Evolutionary conservation across 371 early-diverging fungal genomes (phyloP).

Genomic region (Mortierella sp.): DNA sequence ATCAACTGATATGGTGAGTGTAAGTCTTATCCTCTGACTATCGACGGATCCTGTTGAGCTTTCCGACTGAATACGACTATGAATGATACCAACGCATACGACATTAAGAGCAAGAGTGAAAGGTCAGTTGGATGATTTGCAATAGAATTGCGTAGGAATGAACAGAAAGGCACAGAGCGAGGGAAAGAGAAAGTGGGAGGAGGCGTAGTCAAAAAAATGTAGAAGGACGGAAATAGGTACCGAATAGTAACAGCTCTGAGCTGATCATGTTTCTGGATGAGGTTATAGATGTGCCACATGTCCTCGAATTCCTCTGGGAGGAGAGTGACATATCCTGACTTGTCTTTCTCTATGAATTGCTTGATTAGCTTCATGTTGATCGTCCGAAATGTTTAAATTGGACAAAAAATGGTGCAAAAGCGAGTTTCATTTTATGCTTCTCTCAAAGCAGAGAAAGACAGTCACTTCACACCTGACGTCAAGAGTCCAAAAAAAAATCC

Average conservation of each 20-base stretch:
- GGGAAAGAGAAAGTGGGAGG: too few species aligned
- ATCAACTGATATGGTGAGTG: slow-evolving; percentile 89
- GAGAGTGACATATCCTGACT: slow-evolving; percentile 73
- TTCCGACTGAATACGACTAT: slow-evolving; percentile 88
- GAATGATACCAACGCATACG: not conserved
- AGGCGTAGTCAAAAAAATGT: slow-evolving; percentile 15
- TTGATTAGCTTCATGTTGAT: slow-evolving; percentile 65
- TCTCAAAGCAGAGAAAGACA: too few species aligned
- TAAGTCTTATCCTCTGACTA: slow-evolving; percentile 86
- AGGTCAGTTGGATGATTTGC: not conserved
- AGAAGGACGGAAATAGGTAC: slow-evolving; percentile 56
- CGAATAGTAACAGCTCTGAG: slow-evolving; percentile 90
- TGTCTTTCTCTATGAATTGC: slow-evolving; percentile 72
- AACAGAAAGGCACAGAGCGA: too few species aligned
- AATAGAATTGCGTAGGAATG: not conserved
- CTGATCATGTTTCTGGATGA: slow-evolving; percentile 88
- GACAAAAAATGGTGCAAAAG: too few species aligned
- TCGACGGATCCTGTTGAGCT: slow-evolving; percentile 90
- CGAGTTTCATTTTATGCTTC: too few species aligned
- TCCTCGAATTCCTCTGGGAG: slow-evolving; percentile 95
- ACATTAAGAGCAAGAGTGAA: not conserved
- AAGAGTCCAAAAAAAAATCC: too few species aligned
- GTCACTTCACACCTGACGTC: too few species aligned
- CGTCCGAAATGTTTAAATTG: not conserved
- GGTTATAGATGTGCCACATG: slow-evolving; percentile 98